Evolutionary conservation across 495 filamentous ascomycete species (phyloP).

Genomic region (Lophium mytilinum): DNA sequence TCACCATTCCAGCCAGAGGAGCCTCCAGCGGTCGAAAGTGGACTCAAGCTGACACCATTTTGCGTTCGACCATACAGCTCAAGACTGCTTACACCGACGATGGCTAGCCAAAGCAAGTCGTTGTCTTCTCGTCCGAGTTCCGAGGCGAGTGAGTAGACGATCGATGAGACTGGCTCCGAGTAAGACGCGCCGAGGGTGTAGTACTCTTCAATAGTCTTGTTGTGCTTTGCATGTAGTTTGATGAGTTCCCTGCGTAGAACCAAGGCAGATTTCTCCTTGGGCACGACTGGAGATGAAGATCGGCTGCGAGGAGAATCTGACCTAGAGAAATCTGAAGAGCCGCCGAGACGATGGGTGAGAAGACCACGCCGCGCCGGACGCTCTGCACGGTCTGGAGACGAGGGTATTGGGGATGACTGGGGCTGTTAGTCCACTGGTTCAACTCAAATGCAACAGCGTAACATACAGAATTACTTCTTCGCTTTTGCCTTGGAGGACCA

Average conservation of each 20-base stretch:
- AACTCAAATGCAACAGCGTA: neutral
- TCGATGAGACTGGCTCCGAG: slow-evolving; percentile 86
- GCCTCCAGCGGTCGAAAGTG: slow-evolving; percentile 39
- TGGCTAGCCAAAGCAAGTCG: slow-evolving; percentile 87
- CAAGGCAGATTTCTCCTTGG: slow-evolving; percentile 56
- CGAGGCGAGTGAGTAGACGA: slow-evolving; percentile 89
- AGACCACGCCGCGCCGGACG: slow-evolving; percentile 32
- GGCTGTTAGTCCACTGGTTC: no score
- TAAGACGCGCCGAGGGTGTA: slow-evolving; percentile 83
- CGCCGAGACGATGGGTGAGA: slow-evolving; percentile 12
- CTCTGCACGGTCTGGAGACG: slow-evolving; percentile 33
- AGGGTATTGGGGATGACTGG: slow-evolving; percentile 53
- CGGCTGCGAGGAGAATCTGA: slow-evolving; percentile 43
- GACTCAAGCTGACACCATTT: slow-evolving; percentile 65
- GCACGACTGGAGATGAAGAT: slow-evolving; percentile 42
- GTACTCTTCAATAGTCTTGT: slow-evolving; percentile 63
- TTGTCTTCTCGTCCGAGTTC: slow-evolving; percentile 96
- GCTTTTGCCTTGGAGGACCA: slow-evolving; percentile 63
- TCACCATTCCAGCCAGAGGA: slow-evolving; percentile 74
- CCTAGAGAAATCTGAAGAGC: slow-evolving; percentile 39
- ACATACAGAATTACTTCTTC: slow-evolving; percentile 80
- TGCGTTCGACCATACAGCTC: slow-evolving; percentile 84
- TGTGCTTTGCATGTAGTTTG: slow-evolving; percentile 66
- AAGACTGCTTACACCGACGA: slow-evolving; percentile 84
- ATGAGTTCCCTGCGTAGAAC: slow-evolving; percentile 64